Evolutionary conservation across 305 asterid species (phyloP).

Genomic region (Solanum hybrid): DNA sequence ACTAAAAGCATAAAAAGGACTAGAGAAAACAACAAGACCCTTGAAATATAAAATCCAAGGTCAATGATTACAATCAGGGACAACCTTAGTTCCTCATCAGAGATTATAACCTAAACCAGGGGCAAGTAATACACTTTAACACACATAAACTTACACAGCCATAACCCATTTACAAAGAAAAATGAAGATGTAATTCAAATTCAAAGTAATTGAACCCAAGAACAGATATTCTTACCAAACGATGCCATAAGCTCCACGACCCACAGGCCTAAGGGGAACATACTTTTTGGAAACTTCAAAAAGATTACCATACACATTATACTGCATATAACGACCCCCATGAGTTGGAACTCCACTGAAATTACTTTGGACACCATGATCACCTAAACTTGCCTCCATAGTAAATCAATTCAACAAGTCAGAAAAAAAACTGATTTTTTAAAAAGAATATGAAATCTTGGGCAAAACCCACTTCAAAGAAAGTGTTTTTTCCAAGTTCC

Average conservation of each 20-base stretch:
- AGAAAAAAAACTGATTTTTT: not conserved
- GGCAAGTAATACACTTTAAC: not conserved
- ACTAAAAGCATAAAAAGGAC: not conserved
- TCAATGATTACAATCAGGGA: not conserved
- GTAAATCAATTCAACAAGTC: not conserved
- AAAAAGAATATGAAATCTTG: not conserved
- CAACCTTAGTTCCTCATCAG: not conserved
- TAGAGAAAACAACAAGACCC: not conserved
- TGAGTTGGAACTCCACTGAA: conserved; percentile 58
- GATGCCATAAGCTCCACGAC: conserved; percentile 69
- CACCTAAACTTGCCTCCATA: conserved; percentile 59
- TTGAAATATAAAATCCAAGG: not conserved
- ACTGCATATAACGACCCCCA: conserved; percentile 60
- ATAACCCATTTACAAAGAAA: not conserved
- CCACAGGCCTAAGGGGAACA: conserved; percentile 60
- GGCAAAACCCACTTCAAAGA: conserved; percentile 18
- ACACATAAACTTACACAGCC: not conserved
- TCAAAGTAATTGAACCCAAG: not conserved
- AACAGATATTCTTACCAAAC: conserved; percentile 39
- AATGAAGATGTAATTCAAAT: not conserved
- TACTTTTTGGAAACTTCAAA: conserved; percentile 68
- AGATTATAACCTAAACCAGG: not conserved
- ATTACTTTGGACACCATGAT: conserved; percentile 46
- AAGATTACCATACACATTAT: conserved; percentile 69
- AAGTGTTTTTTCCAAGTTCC: conserved; percentile 8